Evolutionary conservation across 257 asterid species (phyloP).

Genomic region (Haberlea rhodopensis): DNA sequence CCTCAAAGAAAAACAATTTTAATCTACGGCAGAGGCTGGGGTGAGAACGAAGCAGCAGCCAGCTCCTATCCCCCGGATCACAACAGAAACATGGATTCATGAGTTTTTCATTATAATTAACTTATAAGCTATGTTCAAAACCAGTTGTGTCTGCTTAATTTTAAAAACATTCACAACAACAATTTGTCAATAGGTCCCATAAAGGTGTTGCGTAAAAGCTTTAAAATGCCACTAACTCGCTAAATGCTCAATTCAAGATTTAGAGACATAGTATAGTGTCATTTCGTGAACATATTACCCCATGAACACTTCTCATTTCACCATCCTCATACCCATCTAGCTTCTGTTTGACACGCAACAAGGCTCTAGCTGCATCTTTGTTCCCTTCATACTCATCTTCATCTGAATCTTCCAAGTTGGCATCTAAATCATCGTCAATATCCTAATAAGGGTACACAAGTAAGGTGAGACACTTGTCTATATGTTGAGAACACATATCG

Average conservation of each 20-base stretch:
- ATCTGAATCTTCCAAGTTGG: constrained; percentile 66
- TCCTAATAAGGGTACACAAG: constrained; percentile 49
- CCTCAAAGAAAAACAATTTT: not conserved
- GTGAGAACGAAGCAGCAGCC: too few species aligned
- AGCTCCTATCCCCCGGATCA: not conserved
- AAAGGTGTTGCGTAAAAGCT: not conserved
- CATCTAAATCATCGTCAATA: constrained; percentile 65
- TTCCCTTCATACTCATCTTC: constrained; percentile 84
- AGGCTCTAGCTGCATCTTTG: constrained; percentile 97
- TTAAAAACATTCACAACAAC: not conserved
- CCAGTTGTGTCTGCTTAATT: not conserved
- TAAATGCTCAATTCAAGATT: constrained; percentile 15
- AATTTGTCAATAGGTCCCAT: not conserved
- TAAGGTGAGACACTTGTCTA: constrained; percentile 23
- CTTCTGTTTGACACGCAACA: constrained; percentile 96
- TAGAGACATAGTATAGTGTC: not conserved
- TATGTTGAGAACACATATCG: not conserved
- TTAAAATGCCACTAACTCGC: constrained; percentile 2
- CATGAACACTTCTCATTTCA: constrained; percentile 90
- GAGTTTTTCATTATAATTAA: not conserved
- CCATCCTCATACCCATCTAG: constrained; percentile 99
- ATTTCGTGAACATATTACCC: constrained; percentile 50
- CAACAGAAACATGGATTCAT: not conserved
- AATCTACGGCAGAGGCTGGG: not conserved
- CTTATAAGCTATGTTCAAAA: not conserved